Evolutionary conservation across 2,329 filamentous ascomycete species (phyloP).

Genomic region (Cladophialophora bantiana): DNA sequence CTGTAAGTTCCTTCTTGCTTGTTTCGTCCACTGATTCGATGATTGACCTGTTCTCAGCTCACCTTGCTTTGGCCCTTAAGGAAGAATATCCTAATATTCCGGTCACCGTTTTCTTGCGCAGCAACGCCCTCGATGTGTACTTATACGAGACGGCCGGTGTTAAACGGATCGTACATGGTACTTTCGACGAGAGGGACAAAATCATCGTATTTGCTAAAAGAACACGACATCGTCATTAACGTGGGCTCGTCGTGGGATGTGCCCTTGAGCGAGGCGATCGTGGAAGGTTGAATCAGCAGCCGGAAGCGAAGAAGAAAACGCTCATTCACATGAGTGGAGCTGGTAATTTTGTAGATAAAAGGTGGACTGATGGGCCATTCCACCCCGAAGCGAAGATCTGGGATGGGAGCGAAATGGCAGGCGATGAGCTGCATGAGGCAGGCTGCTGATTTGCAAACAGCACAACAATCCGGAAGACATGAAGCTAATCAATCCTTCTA

Average conservation of each 20-base stretch:
- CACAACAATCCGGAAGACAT: conserved; percentile 26
- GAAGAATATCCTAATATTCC: conserved; percentile 17
- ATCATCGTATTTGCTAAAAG: conserved; percentile 20
- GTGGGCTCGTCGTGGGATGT: conserved; percentile 29
- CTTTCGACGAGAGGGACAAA: conserved; percentile 29
- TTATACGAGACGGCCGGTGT: conserved; percentile 25
- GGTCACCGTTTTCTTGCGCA: conserved; percentile 27
- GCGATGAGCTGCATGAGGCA: neutral
- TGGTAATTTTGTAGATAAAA: conserved; percentile 27
- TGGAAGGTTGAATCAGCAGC: conserved; percentile 26
- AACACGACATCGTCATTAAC: conserved; percentile 28
- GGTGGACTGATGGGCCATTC: conserved; percentile 20
- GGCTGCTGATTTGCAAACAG: neutral
- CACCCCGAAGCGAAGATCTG: conserved; percentile 20
- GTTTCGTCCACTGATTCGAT: neutral
- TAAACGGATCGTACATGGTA: conserved; percentile 26
- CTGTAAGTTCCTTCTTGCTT: conserved; percentile 10
- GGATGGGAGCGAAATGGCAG: conserved; percentile 9
- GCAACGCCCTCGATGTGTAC: conserved; percentile 20
- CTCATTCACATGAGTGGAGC: conserved; percentile 27
- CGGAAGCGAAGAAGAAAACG: conserved; percentile 23
- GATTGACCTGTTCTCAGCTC: conserved; percentile 8
- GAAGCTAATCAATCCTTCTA: conserved; percentile 27
- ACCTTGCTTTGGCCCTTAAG: conserved; percentile 25
- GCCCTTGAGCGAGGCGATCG: conserved; percentile 23